A percentile compares a stretch with the other conserved stretches of the same genome.
Conservation (phyloP, 2,329 filamentous ascomycete species). For the Ophiostoma sp. region DNA sequence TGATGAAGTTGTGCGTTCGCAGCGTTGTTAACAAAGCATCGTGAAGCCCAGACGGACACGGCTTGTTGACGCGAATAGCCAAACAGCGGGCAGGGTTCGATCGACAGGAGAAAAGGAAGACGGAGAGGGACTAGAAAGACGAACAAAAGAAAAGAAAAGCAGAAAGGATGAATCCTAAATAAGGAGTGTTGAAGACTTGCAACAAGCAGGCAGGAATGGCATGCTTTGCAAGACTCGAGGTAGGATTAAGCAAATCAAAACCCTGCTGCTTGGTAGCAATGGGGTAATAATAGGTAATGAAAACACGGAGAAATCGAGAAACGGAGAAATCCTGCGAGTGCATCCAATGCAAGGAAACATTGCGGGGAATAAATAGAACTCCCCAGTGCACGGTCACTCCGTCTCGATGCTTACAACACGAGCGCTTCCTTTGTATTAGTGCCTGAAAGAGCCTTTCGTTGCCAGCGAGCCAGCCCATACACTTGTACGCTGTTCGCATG, state of each 20-base stretch:
- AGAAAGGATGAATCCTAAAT: not conserved
- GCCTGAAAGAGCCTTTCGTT: too few relatives aligned
- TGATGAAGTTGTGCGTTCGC: not conserved
- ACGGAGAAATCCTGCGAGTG: not conserved
- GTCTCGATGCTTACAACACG: not conserved
- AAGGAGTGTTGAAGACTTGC: not conserved
- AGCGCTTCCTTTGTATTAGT: not conserved
- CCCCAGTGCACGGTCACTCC: slow-evolving; percentile 10
- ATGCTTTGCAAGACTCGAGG: too few relatives aligned
- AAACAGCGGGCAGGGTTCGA: not conserved
- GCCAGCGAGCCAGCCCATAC: too few relatives aligned
- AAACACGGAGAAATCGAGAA: not conserved
- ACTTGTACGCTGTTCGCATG: too few relatives aligned
- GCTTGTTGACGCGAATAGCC: not conserved
- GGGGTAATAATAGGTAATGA: not conserved
- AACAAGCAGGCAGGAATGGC: not conserved
- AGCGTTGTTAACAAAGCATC: not conserved
- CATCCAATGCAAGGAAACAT: slow-evolving; percentile 5
- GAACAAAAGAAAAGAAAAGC: not conserved
- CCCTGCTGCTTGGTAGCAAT: not conserved
- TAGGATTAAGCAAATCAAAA: not conserved
- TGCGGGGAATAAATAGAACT: not conserved
- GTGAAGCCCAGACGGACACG: not conserved
- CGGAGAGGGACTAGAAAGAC: not conserved
- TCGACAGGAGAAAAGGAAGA: not conserved